phyloP scores from a whole-genome alignment of 1,284 basidiomycete genomes.

The Tranzscheliella williamsii region DNA sequence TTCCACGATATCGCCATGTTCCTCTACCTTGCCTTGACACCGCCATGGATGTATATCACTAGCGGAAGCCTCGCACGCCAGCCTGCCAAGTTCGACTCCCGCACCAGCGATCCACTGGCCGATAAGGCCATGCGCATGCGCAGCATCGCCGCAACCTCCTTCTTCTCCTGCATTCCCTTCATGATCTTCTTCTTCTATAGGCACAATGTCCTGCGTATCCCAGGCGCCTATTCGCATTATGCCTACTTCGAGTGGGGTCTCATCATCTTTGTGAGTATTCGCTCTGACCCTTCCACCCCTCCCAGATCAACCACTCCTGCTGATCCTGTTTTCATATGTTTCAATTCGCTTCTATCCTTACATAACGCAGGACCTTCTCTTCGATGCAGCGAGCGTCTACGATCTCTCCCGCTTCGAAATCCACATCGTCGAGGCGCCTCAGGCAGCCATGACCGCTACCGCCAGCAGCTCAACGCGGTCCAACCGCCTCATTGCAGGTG shows the following conservation, averaged over 20 bases:
- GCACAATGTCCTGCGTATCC: slow-evolving; percentile 49
- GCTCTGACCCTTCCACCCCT: too few species aligned
- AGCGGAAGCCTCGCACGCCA: slow-evolving; percentile 40
- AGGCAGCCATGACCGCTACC: neutral
- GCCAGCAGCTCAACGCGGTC: neutral
- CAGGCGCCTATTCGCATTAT: slow-evolving; percentile 54
- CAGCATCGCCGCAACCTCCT: slow-evolving; percentile 32
- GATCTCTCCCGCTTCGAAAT: slow-evolving; percentile 49
- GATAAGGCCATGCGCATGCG: slow-evolving; percentile 41
- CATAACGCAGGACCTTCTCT: slow-evolving; percentile 50
- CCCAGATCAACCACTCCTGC: too few species aligned
- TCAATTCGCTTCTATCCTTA: neutral
- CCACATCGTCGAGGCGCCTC: slow-evolving; percentile 39
- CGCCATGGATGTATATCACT: slow-evolving; percentile 72
- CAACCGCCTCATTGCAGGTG: slow-evolving; percentile 24
- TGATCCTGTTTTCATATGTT: neutral
- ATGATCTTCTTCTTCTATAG: slow-evolving; percentile 55
- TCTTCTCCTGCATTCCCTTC: slow-evolving; percentile 53
- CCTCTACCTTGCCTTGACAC: slow-evolving; percentile 62
- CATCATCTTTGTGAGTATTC: slow-evolving; percentile 46
- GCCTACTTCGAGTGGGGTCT: slow-evolving; percentile 58
- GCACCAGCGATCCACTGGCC: slow-evolving; percentile 2
- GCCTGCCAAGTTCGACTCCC: slow-evolving; percentile 1
- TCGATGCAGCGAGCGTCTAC: slow-evolving; percentile 47
- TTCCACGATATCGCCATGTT: slow-evolving; percentile 89